Conservation (phyloP, 495 filamentous ascomycete genomes). For the Daldinia bambusicola region DNA sequence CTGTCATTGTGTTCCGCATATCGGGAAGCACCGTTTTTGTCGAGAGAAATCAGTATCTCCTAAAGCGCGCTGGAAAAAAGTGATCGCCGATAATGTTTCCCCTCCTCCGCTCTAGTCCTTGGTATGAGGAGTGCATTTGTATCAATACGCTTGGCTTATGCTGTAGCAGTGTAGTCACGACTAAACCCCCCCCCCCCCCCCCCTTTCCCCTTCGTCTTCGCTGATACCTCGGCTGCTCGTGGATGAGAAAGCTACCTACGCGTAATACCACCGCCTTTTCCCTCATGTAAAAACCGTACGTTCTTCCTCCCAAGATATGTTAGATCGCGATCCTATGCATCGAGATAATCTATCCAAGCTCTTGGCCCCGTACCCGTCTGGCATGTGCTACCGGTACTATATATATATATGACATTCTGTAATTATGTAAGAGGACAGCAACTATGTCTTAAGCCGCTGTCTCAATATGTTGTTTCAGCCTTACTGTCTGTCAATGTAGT, state of each 20-base stretch:
- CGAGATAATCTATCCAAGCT: conserved; percentile 30
- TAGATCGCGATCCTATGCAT: conserved; percentile 46
- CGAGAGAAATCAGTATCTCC: conserved; percentile 10
- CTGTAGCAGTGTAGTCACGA: conserved; percentile 4
- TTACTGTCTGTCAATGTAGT: conserved; percentile 24
- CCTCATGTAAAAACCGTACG: neutral
- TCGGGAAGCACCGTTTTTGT: conserved; percentile 34
- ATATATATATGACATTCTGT: conserved; percentile 8
- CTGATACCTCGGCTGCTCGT: conserved; percentile 7
- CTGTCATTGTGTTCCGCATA: conserved; percentile 23
- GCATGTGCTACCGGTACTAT: conserved; percentile 26
- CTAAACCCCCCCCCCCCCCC: neutral
- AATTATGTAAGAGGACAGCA: conserved; percentile 32
- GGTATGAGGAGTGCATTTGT: conserved; percentile 1
- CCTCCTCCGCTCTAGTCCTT: neutral
- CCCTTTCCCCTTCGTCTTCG: neutral
- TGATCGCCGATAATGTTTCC: conserved; percentile 34
- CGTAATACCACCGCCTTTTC: neutral
- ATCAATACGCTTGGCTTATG: conserved; percentile 10
- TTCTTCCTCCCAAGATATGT: conserved; percentile 17
- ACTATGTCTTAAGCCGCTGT: conserved; percentile 1
- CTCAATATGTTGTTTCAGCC: conserved; percentile 35
- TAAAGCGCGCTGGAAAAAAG: conserved; percentile 9
- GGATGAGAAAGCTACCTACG: neutral
- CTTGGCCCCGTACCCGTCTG: conserved; percentile 3